These are phyloP conservation scores for Adiantum capillusveneris DNA, from an alignment of 75 land plant species.

Conservation along the genomic window DNA sequence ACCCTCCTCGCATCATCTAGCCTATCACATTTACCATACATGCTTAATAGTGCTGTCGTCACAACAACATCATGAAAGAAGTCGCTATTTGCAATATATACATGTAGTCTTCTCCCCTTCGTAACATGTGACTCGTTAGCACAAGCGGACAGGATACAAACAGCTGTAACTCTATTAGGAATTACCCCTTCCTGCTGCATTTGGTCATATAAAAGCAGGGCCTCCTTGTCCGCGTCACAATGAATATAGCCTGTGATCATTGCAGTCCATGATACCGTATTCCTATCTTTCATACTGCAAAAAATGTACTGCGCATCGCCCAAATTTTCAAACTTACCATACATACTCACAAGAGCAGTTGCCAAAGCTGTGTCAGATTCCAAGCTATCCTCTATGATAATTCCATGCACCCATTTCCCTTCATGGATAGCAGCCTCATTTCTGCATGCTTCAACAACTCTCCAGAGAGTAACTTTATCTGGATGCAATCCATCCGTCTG, in stretches of 20 bases:
- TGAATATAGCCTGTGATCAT: conserved; percentile 54
- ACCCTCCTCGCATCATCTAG: conserved; percentile 1
- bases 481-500: conserved; percentile 4
- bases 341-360: conserved; percentile 56
- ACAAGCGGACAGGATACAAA: conserved; percentile 52
- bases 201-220: conserved; percentile 35
- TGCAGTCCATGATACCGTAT: conserved; percentile 53
- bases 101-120: conserved; percentile 7
- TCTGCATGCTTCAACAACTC: conserved; percentile 39
- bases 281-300: conserved; percentile 18
- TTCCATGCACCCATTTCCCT: conserved; percentile 35
- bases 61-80: conserved; percentile 40
- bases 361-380: conserved; percentile 26
- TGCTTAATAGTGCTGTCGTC: conserved; percentile 49
- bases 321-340: conserved; percentile 43
- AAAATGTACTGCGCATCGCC: conserved; percentile 41
- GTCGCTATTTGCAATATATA: conserved; percentile 49
- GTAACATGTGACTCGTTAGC: conserved; percentile 41
- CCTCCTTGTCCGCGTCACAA: conserved; percentile 38
- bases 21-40: background rate
- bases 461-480: conserved; percentile 21
- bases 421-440: conserved; percentile 13
- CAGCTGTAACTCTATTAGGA: conserved; percentile 58
- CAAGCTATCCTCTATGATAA: conserved; percentile 12
- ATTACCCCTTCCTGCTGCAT: conserved; percentile 38